These are phyloP conservation scores for Globisporangium okanoganense DNA, from an alignment of 352 stramenopile genomes.

Conservation along the genomic window DNA sequence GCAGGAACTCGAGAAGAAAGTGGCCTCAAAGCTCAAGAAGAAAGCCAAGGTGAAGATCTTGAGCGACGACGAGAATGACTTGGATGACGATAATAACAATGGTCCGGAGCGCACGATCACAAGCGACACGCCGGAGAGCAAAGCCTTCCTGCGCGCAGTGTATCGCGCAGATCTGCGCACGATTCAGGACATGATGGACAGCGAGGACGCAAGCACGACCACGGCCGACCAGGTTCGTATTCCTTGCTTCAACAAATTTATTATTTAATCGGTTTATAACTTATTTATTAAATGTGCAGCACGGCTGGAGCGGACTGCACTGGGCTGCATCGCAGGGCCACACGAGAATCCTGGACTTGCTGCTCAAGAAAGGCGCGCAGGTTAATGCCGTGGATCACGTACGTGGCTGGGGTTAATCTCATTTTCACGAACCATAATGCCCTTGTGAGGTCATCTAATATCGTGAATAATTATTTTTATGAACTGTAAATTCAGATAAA, in stretches of 20 bases:
- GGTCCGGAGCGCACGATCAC: constrained; percentile 34
- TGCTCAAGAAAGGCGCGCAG: constrained; percentile 37
- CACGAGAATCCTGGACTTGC: constrained; percentile 36
- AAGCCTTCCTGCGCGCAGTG: constrained; percentile 60
- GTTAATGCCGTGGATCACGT: constrained; percentile 66
- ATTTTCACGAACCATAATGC: not conserved
- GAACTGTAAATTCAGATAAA: too few relatives aligned
- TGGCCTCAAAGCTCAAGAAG: too few relatives aligned
- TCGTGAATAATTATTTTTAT: too few relatives aligned
- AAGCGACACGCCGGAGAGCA: constrained; percentile 46
- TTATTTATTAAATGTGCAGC: constrained; percentile 22
- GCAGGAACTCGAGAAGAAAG: not conserved
- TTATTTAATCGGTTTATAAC: too few relatives aligned
- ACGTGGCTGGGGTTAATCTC: not conserved
- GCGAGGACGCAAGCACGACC: constrained; percentile 38
- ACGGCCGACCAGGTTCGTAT: constrained; percentile 53
- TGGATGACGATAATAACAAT: constrained; percentile 14
- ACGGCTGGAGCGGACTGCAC: constrained; percentile 75
- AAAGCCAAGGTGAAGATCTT: constrained; percentile 2
- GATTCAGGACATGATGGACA: constrained; percentile 51
- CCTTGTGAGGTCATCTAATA: too few relatives aligned
- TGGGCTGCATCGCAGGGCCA: constrained; percentile 73
- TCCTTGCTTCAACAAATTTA: constrained; percentile 1
- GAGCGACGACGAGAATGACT: constrained; percentile 13
- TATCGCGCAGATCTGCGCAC: constrained; percentile 50